Conservation (phyloP, 768 basidiomycete species). For the Xerocomellus intermedius region DNA sequence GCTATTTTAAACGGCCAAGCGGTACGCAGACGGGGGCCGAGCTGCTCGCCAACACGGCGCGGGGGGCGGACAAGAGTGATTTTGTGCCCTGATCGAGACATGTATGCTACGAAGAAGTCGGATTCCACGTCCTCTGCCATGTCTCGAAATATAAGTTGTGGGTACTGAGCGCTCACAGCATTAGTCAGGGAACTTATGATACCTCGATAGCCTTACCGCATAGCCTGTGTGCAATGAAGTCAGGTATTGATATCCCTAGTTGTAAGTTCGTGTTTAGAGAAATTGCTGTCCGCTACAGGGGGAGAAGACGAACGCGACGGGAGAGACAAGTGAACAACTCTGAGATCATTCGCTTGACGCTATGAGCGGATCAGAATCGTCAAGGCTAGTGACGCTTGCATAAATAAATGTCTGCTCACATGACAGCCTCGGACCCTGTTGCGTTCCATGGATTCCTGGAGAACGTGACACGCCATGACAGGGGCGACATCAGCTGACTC, state of each 20-base stretch:
- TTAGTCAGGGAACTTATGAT: constrained; percentile 9
- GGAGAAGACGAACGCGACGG: constrained; percentile 44
- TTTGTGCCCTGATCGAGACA: constrained; percentile 60
- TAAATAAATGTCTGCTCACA: constrained; percentile 39
- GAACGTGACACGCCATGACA: constrained; percentile 62
- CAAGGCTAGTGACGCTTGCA: neutral
- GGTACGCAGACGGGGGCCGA: constrained; percentile 39
- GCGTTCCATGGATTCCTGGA: constrained; percentile 67
- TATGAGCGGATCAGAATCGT: constrained; percentile 31
- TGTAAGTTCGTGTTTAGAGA: constrained; percentile 10
- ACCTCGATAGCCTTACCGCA: constrained; percentile 39
- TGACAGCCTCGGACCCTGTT: constrained; percentile 49
- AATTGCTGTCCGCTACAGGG: constrained; percentile 2
- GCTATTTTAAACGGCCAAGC: constrained; percentile 44
- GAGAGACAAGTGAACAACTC: constrained; percentile 61
- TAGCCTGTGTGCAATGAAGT: constrained; percentile 59
- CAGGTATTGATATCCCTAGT: constrained; percentile 71
- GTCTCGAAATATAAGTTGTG: constrained; percentile 67
- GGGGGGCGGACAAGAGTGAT: constrained; percentile 47
- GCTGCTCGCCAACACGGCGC: constrained; percentile 34
- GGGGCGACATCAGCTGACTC: constrained; percentile 38
- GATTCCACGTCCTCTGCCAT: constrained; percentile 46
- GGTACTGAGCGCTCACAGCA: constrained; percentile 41
- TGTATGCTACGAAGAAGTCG: constrained; percentile 63
- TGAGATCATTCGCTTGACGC: constrained; percentile 60